Evolutionary conservation across 306 rosid species (phyloP).

Genomic region (Sicyos baderoa): DNA sequence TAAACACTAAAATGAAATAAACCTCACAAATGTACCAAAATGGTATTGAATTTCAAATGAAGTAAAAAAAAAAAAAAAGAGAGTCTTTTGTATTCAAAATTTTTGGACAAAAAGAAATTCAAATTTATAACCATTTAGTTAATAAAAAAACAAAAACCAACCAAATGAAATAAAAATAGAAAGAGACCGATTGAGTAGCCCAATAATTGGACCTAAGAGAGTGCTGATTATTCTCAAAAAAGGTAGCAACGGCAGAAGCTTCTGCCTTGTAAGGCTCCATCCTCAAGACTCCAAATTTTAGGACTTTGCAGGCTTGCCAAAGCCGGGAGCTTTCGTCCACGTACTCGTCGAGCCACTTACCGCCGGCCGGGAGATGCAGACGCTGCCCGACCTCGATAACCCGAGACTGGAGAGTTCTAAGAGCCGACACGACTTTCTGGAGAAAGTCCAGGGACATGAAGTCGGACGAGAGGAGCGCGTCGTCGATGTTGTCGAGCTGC

Average conservation of each 20-base stretch:
- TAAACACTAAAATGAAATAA: too few relatives aligned
- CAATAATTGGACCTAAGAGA: conserved; percentile 44
- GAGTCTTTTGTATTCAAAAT: too few relatives aligned
- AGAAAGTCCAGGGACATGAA: conserved; percentile 78
- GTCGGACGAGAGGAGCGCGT: conserved; percentile 33
- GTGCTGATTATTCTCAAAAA: conserved; percentile 40
- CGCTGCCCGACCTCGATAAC: conserved; percentile 49
- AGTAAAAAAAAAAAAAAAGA: too few relatives aligned
- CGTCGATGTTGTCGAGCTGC: conserved; percentile 51
- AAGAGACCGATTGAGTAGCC: conserved; percentile 46
- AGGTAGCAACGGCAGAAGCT: conserved; percentile 35
- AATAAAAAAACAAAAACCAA: neutral
- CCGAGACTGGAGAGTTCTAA: conserved; percentile 62
- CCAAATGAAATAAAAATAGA: neutral
- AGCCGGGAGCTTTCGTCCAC: conserved; percentile 83
- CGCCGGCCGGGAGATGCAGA: conserved; percentile 67
- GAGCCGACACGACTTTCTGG: conserved; percentile 48
- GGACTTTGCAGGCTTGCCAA: conserved; percentile 71
- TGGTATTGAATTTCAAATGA: too few relatives aligned
- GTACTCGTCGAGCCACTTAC: conserved; percentile 83
- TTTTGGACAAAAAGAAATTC: too few relatives aligned
- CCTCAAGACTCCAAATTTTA: conserved; percentile 55
- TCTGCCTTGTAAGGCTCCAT: conserved; percentile 39
- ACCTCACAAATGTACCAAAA: too few relatives aligned
- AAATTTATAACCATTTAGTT: too few relatives aligned